Percentiles rank a stretch among this genome's conserved stretches.
phyloP scores from a whole-genome alignment of 1,284 basidiomycete genomes.

The Ustilago xerochloae region DNA sequence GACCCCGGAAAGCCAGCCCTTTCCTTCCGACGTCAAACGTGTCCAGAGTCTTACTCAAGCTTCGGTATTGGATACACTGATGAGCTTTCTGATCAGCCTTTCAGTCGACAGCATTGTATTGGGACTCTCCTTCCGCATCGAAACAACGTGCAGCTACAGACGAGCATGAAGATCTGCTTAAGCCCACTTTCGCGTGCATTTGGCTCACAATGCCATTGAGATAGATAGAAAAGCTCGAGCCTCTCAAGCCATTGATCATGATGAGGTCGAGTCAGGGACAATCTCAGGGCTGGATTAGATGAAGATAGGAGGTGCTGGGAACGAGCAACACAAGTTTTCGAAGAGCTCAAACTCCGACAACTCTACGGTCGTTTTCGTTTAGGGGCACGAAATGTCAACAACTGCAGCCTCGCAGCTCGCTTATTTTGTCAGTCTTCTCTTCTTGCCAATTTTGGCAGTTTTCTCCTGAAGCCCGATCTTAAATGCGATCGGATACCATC shows the following conservation, averaged over 20 bases:
- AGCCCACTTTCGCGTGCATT: conserved; percentile 17
- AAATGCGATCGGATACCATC: neutral
- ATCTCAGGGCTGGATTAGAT: too few relatives aligned
- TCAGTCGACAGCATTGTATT: too few relatives aligned
- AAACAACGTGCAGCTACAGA: neutral
- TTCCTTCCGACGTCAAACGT: neutral
- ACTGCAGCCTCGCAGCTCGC: too few relatives aligned
- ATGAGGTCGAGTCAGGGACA: too few relatives aligned
- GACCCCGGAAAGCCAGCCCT: neutral
- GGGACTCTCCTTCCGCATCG: too few relatives aligned
- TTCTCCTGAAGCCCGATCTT: conserved; percentile 1
- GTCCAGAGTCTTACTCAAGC: neutral
- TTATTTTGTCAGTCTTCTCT: conserved; percentile 10
- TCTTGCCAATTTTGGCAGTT: conserved; percentile 4
- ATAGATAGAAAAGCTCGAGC: neutral
- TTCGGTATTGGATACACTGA: neutral
- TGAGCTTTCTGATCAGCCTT: neutral
- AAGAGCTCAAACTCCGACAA: conserved; percentile 26
- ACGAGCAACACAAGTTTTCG: conserved; percentile 12
- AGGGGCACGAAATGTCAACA: too few relatives aligned
- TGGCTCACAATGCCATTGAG: conserved; percentile 6
- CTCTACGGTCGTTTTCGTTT: too few relatives aligned
- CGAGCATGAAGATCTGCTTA: neutral
- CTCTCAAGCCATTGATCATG: neutral
- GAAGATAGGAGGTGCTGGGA: conserved; percentile 36